These are phyloP conservation scores for Rhytidiadelphus loreus DNA, from an alignment of 225 moss, liverwort and hornwort genomes.

Conservation along the genomic window DNA sequence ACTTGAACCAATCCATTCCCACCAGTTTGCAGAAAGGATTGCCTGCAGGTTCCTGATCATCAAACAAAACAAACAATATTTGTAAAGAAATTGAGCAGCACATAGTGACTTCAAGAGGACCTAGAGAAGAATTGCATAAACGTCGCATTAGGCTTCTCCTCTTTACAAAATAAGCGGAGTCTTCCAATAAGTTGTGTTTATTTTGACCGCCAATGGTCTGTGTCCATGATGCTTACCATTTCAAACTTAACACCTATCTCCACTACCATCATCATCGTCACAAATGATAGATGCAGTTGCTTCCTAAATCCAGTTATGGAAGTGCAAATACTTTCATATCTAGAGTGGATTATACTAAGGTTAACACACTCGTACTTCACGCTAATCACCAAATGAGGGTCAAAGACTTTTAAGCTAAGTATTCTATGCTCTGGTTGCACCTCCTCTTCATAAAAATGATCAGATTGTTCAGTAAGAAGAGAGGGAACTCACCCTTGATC, in stretches of 20 bases:
- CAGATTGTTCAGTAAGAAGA: neutral
- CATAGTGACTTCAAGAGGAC: neutral
- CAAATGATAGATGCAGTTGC: neutral
- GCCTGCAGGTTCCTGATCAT: conserved; percentile 50
- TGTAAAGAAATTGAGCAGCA: neutral
- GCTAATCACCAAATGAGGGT: neutral
- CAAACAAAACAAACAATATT: neutral
- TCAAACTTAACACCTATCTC: neutral
- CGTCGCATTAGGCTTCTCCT: neutral
- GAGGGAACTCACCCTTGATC: conserved; percentile 40
- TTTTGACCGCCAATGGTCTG: neutral
- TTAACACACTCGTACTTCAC: neutral
- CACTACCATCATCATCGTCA: neutral
- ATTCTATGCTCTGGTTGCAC: neutral
- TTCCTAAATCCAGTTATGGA: neutral
- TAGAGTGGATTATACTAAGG: neutral
- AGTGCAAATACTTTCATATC: neutral
- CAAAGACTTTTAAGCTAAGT: neutral
- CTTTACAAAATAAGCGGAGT: neutral
- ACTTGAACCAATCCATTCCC: conserved; percentile 67
- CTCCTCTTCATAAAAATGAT: neutral
- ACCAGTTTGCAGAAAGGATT: conserved; percentile 52
- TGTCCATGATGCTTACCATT: neutral
- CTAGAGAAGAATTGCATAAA: neutral
- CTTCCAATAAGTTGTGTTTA: neutral